Percentiles rank a stretch among this genome's conserved stretches.
These are phyloP conservation scores for Colletotrichum chlorophyti DNA, from an alignment of 2,329 filamentous ascomycete genomes.

Conservation along the genomic window DNA sequence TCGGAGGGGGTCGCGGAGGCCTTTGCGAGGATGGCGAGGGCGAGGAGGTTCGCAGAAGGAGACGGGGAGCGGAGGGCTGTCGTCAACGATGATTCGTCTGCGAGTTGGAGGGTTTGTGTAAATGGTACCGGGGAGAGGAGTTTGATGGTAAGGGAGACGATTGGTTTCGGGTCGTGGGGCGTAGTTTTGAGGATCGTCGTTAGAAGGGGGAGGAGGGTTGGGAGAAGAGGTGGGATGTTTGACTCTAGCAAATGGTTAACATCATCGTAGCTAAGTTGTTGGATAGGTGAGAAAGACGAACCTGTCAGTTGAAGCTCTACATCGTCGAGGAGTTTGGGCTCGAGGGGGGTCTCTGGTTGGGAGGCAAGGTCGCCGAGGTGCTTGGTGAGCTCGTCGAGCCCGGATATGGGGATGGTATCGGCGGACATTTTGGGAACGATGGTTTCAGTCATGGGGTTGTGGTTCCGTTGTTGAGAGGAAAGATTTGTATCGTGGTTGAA, in stretches of 20 bases:
- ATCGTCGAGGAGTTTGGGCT: slow-evolving; percentile 62
- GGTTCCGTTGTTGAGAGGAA: slow-evolving; percentile 26
- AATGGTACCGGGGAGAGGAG: slow-evolving; percentile 62
- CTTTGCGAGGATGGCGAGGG: slow-evolving; percentile 62
- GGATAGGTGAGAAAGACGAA: slow-evolving; percentile 32
- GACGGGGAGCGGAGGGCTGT: slow-evolving; percentile 60
- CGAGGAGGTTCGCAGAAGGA: slow-evolving; percentile 64
- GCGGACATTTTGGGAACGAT: slow-evolving; percentile 46
- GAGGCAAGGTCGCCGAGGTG: slow-evolving; percentile 60
- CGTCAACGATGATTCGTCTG: slow-evolving; percentile 57
- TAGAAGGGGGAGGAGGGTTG: background rate
- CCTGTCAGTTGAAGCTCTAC: slow-evolving; percentile 66
- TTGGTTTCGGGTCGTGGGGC: slow-evolving; percentile 54
- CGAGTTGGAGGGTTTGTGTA: slow-evolving; percentile 56
- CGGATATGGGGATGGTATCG: slow-evolving; percentile 54
- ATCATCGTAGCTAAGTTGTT: background rate
- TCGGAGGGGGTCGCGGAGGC: slow-evolving; percentile 55
- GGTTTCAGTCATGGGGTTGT: slow-evolving; percentile 35
- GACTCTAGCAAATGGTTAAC: slow-evolving; percentile 42
- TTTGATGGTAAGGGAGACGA: slow-evolving; percentile 61
- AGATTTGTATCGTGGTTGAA: too few species aligned
- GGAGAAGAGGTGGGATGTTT: slow-evolving; percentile 55
- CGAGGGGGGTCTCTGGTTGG: slow-evolving; percentile 49
- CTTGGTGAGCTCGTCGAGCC: slow-evolving; percentile 59
- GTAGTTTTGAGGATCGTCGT: slow-evolving; percentile 59